These are phyloP conservation scores for Coelastrella sp. DNA, from an alignment of 139 green algal genomes.

Conservation along the genomic window DNA sequence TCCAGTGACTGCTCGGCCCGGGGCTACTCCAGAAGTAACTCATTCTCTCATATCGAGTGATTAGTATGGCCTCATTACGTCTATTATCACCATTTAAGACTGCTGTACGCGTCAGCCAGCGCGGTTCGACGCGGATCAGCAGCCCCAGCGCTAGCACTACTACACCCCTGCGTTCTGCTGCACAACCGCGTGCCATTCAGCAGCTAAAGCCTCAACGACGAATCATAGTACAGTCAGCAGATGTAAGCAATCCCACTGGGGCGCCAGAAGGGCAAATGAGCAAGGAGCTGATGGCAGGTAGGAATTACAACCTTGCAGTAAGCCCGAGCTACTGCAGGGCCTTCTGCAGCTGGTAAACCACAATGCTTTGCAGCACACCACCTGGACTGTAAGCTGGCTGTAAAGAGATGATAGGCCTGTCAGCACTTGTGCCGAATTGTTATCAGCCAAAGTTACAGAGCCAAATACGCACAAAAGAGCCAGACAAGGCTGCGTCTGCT, in stretches of 20 bases:
- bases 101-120: background rate
- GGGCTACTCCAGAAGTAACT: too few relatives aligned
- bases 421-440: too few relatives aligned
- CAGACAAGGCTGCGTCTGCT: too few relatives aligned
- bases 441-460: too few relatives aligned
- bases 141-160: background rate
- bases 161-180: background rate
- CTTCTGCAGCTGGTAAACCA: background rate
- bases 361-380: too few relatives aligned
- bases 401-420: too few relatives aligned
- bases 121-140: background rate
- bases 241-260: conserved; percentile 15
- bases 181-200: background rate
- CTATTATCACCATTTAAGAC: background rate
- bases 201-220: background rate
- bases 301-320: background rate
- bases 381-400: too few relatives aligned
- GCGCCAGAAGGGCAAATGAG: conserved; percentile 62
- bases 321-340: background rate
- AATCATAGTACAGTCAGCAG: background rate
- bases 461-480: too few relatives aligned
- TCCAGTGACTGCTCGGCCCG: too few relatives aligned
- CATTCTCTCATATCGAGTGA: too few relatives aligned
- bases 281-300: conserved; percentile 59
- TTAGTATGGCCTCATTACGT: background rate